phyloP scores from a whole-genome alignment of 371 early-diverging fungal species.

The Mortierella sp. region DNA sequence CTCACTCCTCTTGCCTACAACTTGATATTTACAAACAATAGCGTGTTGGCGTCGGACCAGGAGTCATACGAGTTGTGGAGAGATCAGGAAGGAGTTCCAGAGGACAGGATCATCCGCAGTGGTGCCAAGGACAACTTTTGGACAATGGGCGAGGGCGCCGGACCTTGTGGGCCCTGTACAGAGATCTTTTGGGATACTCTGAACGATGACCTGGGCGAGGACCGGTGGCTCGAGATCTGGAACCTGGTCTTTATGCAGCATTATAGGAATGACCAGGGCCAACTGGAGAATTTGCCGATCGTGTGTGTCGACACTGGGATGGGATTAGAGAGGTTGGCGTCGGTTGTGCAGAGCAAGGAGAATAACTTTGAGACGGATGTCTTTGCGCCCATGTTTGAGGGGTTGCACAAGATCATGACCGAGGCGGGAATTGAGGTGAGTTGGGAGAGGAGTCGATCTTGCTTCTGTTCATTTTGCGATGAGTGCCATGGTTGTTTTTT shows the following conservation, averaged over 20 bases:
- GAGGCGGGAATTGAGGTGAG: slow-evolving; percentile 54
- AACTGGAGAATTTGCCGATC: slow-evolving; percentile 65
- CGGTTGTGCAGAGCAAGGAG: slow-evolving; percentile 68
- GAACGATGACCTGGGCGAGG: slow-evolving; percentile 62
- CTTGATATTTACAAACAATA: slow-evolving; percentile 26
- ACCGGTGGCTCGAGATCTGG: slow-evolving; percentile 87
- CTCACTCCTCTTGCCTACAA: background rate
- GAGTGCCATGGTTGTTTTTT: background rate
- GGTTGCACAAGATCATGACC: slow-evolving; percentile 60
- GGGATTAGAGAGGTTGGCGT: slow-evolving; percentile 83
- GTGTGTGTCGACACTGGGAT: slow-evolving; percentile 88
- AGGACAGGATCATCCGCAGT: slow-evolving; percentile 68
- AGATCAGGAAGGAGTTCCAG: slow-evolving; percentile 70
- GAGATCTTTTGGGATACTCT: slow-evolving; percentile 87
- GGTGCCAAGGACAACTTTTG: slow-evolving; percentile 85
- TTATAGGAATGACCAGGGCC: slow-evolving; percentile 69
- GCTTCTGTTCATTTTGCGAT: background rate
- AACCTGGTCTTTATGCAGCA: slow-evolving; percentile 90
- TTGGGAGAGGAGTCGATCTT: background rate
- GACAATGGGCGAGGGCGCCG: slow-evolving; percentile 88
- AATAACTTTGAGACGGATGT: slow-evolving; percentile 83
- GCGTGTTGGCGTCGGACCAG: slow-evolving; percentile 75
- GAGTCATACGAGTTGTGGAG: slow-evolving; percentile 79
- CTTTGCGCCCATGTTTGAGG: slow-evolving; percentile 65
- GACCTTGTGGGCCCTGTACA: slow-evolving; percentile 87